phyloP scores from a whole-genome alignment of 495 filamentous ascomycete species.

The Tuber brumale region DNA sequence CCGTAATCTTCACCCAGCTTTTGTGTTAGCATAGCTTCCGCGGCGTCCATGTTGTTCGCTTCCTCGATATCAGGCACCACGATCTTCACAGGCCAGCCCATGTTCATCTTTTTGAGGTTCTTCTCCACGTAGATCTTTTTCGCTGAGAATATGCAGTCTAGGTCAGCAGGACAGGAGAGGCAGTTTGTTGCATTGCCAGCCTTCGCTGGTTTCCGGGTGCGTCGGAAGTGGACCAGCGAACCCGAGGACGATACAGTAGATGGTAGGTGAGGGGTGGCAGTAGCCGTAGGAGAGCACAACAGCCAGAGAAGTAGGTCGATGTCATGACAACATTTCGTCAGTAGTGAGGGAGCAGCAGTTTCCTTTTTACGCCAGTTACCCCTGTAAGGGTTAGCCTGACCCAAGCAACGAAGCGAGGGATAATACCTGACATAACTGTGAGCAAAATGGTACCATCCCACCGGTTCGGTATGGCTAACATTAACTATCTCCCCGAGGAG shows the following conservation, averaged over 20 bases:
- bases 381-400: constrained; percentile 38
- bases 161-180: constrained; percentile 65
- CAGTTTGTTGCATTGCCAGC: constrained; percentile 84
- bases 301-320: constrained; percentile 90
- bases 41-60: constrained; percentile 42
- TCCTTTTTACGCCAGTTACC: constrained; percentile 88
- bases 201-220: constrained; percentile 60
- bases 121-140: constrained; percentile 64
- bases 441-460: constrained; percentile 93
- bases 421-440: constrained; percentile 78
- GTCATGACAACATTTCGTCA: constrained; percentile 94
- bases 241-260: constrained; percentile 65
- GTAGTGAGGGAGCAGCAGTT: constrained; percentile 63
- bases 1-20: constrained; percentile 65
- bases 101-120: constrained; percentile 54
- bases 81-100: constrained; percentile 75
- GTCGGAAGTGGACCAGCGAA: constrained; percentile 65
- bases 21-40: constrained; percentile 47
- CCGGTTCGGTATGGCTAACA: constrained; percentile 84
- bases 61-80: constrained; percentile 89
- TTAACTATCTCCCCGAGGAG: constrained; percentile 80
- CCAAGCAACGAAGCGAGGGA: not conserved
- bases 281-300: constrained; percentile 57
- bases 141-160: constrained; percentile 73
- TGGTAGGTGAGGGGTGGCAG: constrained; percentile 60